These are phyloP conservation scores for Aspergillus proliferans DNA, from an alignment of 2,329 filamentous ascomycete genomes.

Conservation along the genomic window DNA sequence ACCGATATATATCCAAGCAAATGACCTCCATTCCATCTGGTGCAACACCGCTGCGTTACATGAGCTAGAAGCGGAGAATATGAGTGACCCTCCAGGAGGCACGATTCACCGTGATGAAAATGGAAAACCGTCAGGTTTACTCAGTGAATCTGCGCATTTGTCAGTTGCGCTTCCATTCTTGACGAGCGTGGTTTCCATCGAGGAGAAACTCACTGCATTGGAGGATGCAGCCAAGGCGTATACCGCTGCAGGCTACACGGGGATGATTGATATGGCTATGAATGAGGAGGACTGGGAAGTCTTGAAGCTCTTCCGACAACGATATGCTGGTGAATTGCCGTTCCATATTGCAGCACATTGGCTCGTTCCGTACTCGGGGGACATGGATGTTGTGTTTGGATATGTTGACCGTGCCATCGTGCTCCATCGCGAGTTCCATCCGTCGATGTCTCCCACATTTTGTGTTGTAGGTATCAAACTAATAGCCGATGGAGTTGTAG, in stretches of 20 bases:
- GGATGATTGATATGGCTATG: constrained; percentile 49
- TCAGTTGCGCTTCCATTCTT: constrained; percentile 44
- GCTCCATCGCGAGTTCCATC: constrained; percentile 35
- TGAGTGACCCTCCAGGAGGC: constrained; percentile 41
- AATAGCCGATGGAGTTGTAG: constrained; percentile 47
- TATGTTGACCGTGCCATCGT: constrained; percentile 44
- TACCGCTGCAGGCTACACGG: constrained; percentile 42
- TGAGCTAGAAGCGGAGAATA: constrained; percentile 39
- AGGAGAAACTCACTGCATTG: constrained; percentile 39
- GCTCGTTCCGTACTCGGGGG: constrained; percentile 40
- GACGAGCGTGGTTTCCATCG: constrained; percentile 35
- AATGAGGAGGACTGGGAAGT: constrained; percentile 45
- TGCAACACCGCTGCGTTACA: constrained; percentile 43
- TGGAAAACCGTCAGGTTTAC: constrained; percentile 40
- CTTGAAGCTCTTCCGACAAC: constrained; percentile 31
- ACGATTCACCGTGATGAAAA: constrained; percentile 41
- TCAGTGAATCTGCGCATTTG: constrained; percentile 43
- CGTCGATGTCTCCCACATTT: constrained; percentile 34
- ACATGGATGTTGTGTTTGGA: constrained; percentile 32
- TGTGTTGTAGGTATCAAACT: constrained; percentile 45
- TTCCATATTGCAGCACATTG: constrained; percentile 45
- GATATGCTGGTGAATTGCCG: constrained; percentile 28
- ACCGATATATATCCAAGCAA: constrained; percentile 45
- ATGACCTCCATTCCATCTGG: constrained; percentile 49
- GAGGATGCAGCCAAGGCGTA: constrained; percentile 39